A percentile compares a stretch with the other conserved stretches of the same genome.
Evolutionary conservation across 163 green algal species (phyloP).

Genomic region (Volvox carteri): DNA sequence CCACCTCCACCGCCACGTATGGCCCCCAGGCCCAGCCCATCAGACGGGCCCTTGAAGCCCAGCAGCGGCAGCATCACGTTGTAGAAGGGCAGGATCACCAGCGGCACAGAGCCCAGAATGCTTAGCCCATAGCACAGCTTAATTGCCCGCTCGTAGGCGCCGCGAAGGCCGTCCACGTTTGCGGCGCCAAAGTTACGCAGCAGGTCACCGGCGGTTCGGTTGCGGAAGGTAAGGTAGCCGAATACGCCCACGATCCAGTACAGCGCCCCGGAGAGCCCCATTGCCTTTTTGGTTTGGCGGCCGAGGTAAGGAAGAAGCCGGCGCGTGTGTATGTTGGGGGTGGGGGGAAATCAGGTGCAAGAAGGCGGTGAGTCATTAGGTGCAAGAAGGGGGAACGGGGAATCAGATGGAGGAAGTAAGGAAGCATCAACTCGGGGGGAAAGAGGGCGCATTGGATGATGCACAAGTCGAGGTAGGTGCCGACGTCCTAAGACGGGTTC

Average conservation of each 20-base stretch:
- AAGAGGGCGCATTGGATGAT: no score
- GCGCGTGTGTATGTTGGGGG: not conserved
- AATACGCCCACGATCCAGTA: conserved; percentile 83
- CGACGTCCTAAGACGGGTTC: no score
- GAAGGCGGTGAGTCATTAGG: not conserved
- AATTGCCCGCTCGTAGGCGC: conserved; percentile 78
- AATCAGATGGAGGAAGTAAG: no score
- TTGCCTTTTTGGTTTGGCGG: conserved; percentile 46
- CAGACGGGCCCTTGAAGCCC: not conserved
- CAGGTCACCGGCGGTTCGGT: conserved; percentile 81
- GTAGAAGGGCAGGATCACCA: conserved; percentile 83
- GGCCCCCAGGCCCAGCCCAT: not conserved
- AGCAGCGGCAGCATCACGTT: conserved; percentile 68
- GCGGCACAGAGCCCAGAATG: conserved; percentile 82
- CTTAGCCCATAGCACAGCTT: conserved; percentile 83
- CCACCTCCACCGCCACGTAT: not conserved
- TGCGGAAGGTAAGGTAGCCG: conserved; percentile 84
- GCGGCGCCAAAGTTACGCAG: conserved; percentile 85
- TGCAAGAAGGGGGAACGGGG: not conserved
- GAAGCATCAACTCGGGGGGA: no score
- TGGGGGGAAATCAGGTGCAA: not conserved
- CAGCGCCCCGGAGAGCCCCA: conserved; percentile 59
- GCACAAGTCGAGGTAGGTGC: no score
- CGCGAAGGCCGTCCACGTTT: conserved; percentile 65
- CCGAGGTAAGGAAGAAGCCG: no score